Conservation (phyloP, 495 filamentous ascomycete genomes). For the Neurospora sublineolata region DNA sequence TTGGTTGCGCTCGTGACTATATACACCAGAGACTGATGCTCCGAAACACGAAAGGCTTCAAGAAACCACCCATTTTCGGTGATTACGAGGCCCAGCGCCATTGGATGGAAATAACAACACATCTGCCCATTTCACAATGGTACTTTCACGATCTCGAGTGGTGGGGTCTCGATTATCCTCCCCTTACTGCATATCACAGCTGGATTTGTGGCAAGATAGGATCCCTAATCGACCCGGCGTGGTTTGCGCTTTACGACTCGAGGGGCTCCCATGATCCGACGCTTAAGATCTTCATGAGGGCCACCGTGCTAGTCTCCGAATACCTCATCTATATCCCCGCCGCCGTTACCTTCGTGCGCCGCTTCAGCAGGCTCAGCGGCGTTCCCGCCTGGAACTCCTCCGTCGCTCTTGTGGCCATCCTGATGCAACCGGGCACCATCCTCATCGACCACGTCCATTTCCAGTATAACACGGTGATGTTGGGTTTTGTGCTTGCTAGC, state of each 20-base stretch:
- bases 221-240: slow-evolving; percentile 60
- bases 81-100: slow-evolving; percentile 97
- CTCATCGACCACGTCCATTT: slow-evolving; percentile 97
- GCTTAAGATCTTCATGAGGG: slow-evolving; percentile 92
- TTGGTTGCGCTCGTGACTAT: not conserved
- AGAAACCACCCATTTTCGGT: slow-evolving; percentile 81
- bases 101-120: slow-evolving; percentile 94
- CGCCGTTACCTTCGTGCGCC: slow-evolving; percentile 67
- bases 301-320: slow-evolving; percentile 78
- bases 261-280: slow-evolving; percentile 66
- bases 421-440: slow-evolving; percentile 87
- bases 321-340: slow-evolving; percentile 84
- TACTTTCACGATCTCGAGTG: slow-evolving; percentile 94
- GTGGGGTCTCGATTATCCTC: slow-evolving; percentile 97
- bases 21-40: not conserved
- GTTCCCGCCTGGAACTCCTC: slow-evolving; percentile 66
- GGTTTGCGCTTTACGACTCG: slow-evolving; percentile 82
- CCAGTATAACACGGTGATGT: slow-evolving; percentile 98
- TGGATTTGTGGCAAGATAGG: slow-evolving; percentile 87
- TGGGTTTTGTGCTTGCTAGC: slow-evolving; percentile 74
- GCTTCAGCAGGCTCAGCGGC: slow-evolving; percentile 58
- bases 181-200: slow-evolving; percentile 94
- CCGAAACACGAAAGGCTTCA: slow-evolving; percentile 44
- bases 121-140: slow-evolving; percentile 86
- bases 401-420: slow-evolving; percentile 75